These are phyloP conservation scores for Fusarium equiseti DNA, from an alignment of 2,329 filamentous ascomycete genomes.

Conservation along the genomic window DNA sequence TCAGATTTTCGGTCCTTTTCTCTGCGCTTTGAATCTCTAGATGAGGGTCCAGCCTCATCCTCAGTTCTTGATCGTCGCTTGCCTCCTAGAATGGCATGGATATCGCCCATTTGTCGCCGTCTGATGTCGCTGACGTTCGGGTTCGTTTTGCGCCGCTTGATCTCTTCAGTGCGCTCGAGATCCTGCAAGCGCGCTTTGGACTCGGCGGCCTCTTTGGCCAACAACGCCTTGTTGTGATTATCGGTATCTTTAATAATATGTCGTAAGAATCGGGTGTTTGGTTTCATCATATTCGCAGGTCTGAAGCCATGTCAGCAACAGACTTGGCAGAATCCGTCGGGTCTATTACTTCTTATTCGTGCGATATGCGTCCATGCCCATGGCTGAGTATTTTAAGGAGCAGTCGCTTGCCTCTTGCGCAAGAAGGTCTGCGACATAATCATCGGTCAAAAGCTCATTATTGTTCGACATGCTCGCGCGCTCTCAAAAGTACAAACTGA, in stretches of 20 bases:
- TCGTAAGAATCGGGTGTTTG: conserved; percentile 89
- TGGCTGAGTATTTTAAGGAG: conserved; percentile 78
- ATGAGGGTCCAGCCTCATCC: conserved; percentile 39
- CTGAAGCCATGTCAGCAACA: conserved; percentile 56
- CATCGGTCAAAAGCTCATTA: conserved; percentile 73
- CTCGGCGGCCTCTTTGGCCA: conserved; percentile 86
- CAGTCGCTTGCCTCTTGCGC: conserved; percentile 81
- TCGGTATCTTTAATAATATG: conserved; percentile 91
- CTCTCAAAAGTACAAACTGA: conserved; percentile 1
- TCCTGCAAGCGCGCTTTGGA: conserved; percentile 76
- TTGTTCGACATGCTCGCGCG: conserved; percentile 55
- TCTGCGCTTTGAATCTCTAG: conserved; percentile 31
- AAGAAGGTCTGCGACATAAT: conserved; percentile 84
- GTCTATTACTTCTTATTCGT: conserved; percentile 60
- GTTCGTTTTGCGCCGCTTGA: conserved; percentile 58
- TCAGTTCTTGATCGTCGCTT: conserved; percentile 51
- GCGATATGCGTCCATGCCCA: conserved; percentile 77
- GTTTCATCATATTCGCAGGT: conserved; percentile 79
- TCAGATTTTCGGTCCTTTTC: conserved; percentile 14
- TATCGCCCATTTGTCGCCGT: conserved; percentile 70
- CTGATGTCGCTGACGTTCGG: conserved; percentile 65
- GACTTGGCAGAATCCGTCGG: conserved; percentile 17
- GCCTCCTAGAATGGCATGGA: conserved; percentile 68
- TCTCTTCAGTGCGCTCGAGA: conserved; percentile 64
- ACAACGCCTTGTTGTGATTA: conserved; percentile 86